Conservation (phyloP, 306 rosid species). For the Oemleria cerasiformis region DNA sequence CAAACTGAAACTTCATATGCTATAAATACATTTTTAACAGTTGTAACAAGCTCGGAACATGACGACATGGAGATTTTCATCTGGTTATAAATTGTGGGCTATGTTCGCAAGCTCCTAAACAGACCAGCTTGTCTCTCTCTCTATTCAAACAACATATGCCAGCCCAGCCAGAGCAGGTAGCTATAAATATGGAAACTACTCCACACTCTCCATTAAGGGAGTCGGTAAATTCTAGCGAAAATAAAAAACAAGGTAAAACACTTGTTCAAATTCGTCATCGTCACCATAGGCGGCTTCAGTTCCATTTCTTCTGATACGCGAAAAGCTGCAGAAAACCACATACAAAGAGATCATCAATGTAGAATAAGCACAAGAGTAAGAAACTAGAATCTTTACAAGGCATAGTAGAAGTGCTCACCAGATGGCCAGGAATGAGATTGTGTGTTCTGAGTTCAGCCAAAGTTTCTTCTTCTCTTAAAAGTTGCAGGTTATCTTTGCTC, state of each 20-base stretch:
- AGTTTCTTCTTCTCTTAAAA: conserved; percentile 48
- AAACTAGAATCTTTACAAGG: no score
- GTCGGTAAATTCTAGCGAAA: conserved; percentile 11
- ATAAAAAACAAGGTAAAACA: not conserved
- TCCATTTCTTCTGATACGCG: conserved; percentile 56
- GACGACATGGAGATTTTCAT: not conserved
- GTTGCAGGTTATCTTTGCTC: conserved; percentile 37
- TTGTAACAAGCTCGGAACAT: conserved; percentile 7
- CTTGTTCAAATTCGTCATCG: conserved; percentile 10
- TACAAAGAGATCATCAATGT: not conserved
- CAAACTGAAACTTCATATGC: not conserved
- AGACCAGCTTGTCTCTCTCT: not conserved
- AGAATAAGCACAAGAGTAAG: not conserved
- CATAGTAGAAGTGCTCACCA: conserved; percentile 42
- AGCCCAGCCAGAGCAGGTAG: not conserved
- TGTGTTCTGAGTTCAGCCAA: conserved; percentile 46
- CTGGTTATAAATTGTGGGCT: conserved; percentile 9
- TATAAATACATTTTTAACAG: not conserved
- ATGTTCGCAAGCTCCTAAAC: conserved; percentile 12
- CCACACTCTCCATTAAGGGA: conserved; percentile 17
- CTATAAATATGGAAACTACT: conserved; percentile 17
- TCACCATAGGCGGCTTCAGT: conserved; percentile 19
- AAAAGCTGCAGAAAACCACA: conserved; percentile 45
- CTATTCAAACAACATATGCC: conserved; percentile 9
- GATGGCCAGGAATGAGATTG: conserved; percentile 35